phyloP scores from a whole-genome alignment of 352 stramenopile genomes.

The Pythium periplocum region DNA sequence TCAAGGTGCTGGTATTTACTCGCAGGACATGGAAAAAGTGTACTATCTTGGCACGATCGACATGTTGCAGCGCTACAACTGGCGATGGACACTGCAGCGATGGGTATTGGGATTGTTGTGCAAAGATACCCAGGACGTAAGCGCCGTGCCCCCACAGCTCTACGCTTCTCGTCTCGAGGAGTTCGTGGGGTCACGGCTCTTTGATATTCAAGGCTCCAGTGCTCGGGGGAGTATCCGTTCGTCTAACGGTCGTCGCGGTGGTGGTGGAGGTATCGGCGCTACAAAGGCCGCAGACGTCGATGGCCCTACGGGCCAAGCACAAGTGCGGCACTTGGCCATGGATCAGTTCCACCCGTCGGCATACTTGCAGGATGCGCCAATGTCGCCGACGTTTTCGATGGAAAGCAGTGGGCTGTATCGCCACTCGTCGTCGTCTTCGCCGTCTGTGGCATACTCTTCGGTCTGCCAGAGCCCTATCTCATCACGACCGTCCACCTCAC shows the following conservation, averaged over 20 bases:
- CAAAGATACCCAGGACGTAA: constrained; percentile 82
- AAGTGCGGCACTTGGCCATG: constrained; percentile 13
- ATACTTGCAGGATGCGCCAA: constrained; percentile 36
- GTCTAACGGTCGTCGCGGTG: too few species aligned
- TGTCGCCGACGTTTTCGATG: constrained; percentile 39
- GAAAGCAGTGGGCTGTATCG: constrained; percentile 29
- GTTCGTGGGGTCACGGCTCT: constrained; percentile 68
- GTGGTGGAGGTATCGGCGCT: too few species aligned
- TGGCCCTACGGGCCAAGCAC: constrained; percentile 8
- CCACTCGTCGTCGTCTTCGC: constrained; percentile 30
- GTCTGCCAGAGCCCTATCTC: constrained; percentile 52
- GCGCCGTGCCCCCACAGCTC: constrained; percentile 59
- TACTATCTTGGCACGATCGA: constrained; percentile 80
- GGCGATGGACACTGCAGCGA: constrained; percentile 77
- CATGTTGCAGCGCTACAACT: constrained; percentile 84
- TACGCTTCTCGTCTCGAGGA: constrained; percentile 67
- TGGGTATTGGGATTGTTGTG: constrained; percentile 75
- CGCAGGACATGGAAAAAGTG: constrained; percentile 45
- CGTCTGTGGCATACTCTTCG: constrained; percentile 59
- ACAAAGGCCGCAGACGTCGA: too few species aligned
- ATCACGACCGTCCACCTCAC: constrained; percentile 6
- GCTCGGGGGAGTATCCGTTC: too few species aligned
- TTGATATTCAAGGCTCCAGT: constrained; percentile 37
- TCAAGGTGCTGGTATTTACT: constrained; percentile 35
- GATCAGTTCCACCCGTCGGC: constrained; percentile 20